Evolutionary conservation across 371 early-diverging fungal genomes (phyloP), one percentile per base, ranked within the genome.

Genomic region (Nematocida parisii): DNA sequence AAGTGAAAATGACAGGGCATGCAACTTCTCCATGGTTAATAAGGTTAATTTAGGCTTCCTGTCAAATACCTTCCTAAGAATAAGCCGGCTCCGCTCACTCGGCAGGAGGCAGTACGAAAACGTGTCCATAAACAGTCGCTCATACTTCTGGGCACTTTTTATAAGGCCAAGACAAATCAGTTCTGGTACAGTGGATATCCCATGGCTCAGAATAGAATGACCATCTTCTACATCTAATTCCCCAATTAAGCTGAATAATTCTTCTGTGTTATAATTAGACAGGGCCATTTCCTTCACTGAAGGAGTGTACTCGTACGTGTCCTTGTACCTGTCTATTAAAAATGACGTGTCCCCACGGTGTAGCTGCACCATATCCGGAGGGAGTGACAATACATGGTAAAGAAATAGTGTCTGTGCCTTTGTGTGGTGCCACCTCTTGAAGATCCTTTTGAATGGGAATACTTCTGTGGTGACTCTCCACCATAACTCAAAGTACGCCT

Each of bases 211-310:
- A 5, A 77, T 52, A 24, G 39, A 22, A 5, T 33, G 39, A 9
- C 80, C 71, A 33, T 70, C 80, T 15, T 67, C 55, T 22, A 18
- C 46, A n/a, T 77, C 80, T 45, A 77, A 27, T 56, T 77, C 80
- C 24, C 6, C 13, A 15, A 56, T 7, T 15, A 77, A 56, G 44
- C 6, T 6, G 27, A 46, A 77, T 5, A 77, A 18, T 39, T 77
- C 80, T 27, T 77, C 68, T 39, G 72, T 57, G 52, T 77, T 77
- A 71, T 77, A 77, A 58, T 70, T 70, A 6, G 80, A 77, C 27
- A 46, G 15, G 0, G 66, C 60, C 71, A 77, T 67, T 20, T 67
- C 66, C 55, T 66, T 67, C 0, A 77, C 18, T 4, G 18, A 47
- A 15, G 40, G 22, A 46, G 27, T 54, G 80, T 70, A 68, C 58